Conservation (phyloP, 768 basidiomycete genomes). For the Suillus clintonianus region DNA sequence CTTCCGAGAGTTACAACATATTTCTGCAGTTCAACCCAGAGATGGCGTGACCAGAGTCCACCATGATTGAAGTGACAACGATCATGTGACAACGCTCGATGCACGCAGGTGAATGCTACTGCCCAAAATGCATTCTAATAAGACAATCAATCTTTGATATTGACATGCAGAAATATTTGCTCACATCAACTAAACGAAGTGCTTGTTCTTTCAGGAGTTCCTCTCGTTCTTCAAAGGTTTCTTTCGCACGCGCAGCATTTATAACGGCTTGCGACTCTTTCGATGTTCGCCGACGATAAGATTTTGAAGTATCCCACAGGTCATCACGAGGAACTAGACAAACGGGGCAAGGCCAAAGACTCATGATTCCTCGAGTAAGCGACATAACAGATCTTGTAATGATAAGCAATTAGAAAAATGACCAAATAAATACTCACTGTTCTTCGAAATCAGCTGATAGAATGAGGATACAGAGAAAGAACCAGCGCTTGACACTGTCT, state of each 20-base stretch:
- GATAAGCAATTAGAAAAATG: neutral
- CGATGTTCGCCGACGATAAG: slow-evolving; percentile 16
- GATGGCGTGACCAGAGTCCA: slow-evolving; percentile 36
- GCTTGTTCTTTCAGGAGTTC: slow-evolving; percentile 12
- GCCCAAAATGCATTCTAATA: slow-evolving; percentile 35
- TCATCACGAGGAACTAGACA: slow-evolving; percentile 35
- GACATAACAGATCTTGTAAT: slow-evolving; percentile 35
- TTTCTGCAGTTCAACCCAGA: slow-evolving; percentile 26
- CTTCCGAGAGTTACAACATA: slow-evolving; percentile 8
- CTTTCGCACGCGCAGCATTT: slow-evolving; percentile 12
- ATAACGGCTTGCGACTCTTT: slow-evolving; percentile 5
- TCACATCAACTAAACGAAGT: slow-evolving; percentile 16
- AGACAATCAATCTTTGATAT: neutral
- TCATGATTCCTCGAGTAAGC: slow-evolving; percentile 28
- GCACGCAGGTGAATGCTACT: slow-evolving; percentile 33
- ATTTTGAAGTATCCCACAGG: slow-evolving; percentile 8
- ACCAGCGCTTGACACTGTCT: slow-evolving; percentile 24
- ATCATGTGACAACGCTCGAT: slow-evolving; percentile 37
- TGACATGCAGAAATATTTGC: slow-evolving; percentile 1
- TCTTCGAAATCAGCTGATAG: slow-evolving; percentile 47
- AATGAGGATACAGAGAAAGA: slow-evolving; percentile 35
- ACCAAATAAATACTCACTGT: slow-evolving; percentile 33
- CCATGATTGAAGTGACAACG: slow-evolving; percentile 38
- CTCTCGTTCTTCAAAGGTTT: slow-evolving; percentile 17
- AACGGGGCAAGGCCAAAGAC: slow-evolving; percentile 36